Evolutionary conservation across 257 asterid genomes (phyloP).

Genomic region (Osmanthus fragrans): DNA sequence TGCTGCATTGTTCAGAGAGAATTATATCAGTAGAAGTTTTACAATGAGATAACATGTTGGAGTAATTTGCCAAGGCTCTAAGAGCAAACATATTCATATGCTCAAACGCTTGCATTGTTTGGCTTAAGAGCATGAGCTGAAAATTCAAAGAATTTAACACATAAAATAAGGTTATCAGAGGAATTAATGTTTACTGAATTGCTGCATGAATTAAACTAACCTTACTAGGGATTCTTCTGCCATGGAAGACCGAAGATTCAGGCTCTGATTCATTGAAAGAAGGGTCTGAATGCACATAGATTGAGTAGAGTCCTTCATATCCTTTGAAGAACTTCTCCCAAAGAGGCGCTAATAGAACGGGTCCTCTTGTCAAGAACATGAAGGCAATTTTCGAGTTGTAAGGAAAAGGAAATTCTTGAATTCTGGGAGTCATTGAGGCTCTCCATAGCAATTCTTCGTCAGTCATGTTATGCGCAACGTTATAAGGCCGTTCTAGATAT

Average conservation of each 20-base stretch:
- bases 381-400: slow-evolving; percentile 57
- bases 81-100: no score
- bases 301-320: slow-evolving; percentile 45
- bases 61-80: neutral
- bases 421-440: slow-evolving; percentile 57
- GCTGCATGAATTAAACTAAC: slow-evolving; percentile 15
- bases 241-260: slow-evolving; percentile 38
- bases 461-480: slow-evolving; percentile 34
- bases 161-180: no score
- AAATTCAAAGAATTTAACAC: no score
- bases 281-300: slow-evolving; percentile 71
- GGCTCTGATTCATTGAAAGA: slow-evolving; percentile 44
- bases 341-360: slow-evolving; percentile 53
- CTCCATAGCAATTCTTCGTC: slow-evolving; percentile 44
- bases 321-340: slow-evolving; percentile 70
- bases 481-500: slow-evolving; percentile 19
- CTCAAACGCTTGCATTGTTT: no score
- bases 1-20: slow-evolving; percentile 37
- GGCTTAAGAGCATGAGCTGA: no score
- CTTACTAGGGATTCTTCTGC: slow-evolving; percentile 50
- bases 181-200: no score
- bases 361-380: slow-evolving; percentile 64
- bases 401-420: slow-evolving; percentile 27
- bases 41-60: neutral
- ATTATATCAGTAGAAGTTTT: neutral